These are phyloP conservation scores for Candida adriatica DNA, from an alignment of 805 yeast genomes.

Conservation along the genomic window DNA sequence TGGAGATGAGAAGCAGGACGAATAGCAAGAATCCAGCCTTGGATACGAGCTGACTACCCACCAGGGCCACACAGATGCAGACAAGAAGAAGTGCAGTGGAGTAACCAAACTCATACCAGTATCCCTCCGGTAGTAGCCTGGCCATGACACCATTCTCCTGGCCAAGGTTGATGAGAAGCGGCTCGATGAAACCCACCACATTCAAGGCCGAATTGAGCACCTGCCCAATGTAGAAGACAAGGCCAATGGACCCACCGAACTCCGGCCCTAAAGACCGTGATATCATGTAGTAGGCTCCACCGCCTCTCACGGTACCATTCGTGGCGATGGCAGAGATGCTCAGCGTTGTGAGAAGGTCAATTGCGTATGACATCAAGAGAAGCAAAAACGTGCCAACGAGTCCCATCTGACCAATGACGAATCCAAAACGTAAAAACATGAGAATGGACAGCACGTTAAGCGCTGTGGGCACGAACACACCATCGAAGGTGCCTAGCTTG, in stretches of 20 bases:
- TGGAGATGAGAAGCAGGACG: constrained; percentile 58
- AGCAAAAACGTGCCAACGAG: constrained; percentile 67
- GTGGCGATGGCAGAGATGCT: constrained; percentile 95
- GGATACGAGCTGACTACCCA: constrained; percentile 78
- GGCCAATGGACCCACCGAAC: constrained; percentile 96
- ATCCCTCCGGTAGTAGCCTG: constrained; percentile 59
- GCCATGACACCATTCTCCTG: constrained; percentile 45
- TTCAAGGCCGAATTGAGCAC: constrained; percentile 86
- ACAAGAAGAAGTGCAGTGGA: constrained; percentile 60
- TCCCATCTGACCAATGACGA: constrained; percentile 93
- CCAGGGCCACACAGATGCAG: constrained; percentile 70
- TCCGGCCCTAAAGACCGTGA: constrained; percentile 94
- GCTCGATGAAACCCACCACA: constrained; percentile 94
- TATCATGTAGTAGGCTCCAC: constrained; percentile 98
- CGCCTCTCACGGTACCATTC: constrained; percentile 95
- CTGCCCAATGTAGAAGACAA: constrained; percentile 92
- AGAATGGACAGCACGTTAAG: constrained; percentile 87
- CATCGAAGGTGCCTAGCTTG: constrained; percentile 77
- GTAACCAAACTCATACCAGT: constrained; percentile 62
- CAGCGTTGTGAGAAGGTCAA: constrained; percentile 78
- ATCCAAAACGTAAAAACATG: constrained; percentile 94
- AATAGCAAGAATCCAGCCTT: constrained; percentile 75
- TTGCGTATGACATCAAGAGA: constrained; percentile 65
- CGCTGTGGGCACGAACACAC: constrained; percentile 91
- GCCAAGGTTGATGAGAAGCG: constrained; percentile 77